Evolutionary conservation across 176 grass and related monocot species (phyloP), one percentile per base, ranked within the genome.

Genomic region (Hordeum marinum): DNA sequence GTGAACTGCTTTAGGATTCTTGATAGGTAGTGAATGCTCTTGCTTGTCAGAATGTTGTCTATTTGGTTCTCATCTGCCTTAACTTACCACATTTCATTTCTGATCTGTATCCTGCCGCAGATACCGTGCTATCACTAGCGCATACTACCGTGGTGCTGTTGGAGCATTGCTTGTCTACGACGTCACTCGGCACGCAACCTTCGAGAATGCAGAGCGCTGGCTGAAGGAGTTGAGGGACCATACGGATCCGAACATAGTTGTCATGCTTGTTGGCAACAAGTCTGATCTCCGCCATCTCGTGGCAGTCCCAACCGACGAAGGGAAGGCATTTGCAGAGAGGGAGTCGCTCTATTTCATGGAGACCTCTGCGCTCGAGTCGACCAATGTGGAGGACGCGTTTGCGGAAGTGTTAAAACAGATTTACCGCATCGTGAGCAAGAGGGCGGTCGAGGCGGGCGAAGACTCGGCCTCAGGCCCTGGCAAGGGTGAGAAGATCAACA

Each of bases 331-430:
- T 63, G 92, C 94, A 6, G 92, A 94, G 83, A 92, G 80, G 31
- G 94, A 97, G 77, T 91, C 87, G 7, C 80, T 97, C 73, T 97
- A 97, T 80, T 97, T 97, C 77, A 97, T 97, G 92, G 92, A 97
- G 77, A 97, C 94, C 43, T 97, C 94, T 35, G 92, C 94, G 4
- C 89, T 97, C 0, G 92, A 97, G 78, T 94, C 94, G 3, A 97
- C 90, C 5, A 97, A 97, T 7, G 94, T 97, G 7, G 94, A 91
- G 70, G 94, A 89, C 55, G 94, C 92, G 34, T 97, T 97, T 69
- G 83, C 87, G 5, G 94, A 97, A 61, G 94, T 97, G 17, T 71
- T 97, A 62, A 94, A 83, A 35, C 92, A 92, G 86, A 97, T 97
- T 48, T 94, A 97, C 85, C 90, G 86, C 54, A 94, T 97, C 11